Evolutionary conservation across 306 rosid species (phyloP).

Genomic region (Pyrus betulifolia): DNA sequence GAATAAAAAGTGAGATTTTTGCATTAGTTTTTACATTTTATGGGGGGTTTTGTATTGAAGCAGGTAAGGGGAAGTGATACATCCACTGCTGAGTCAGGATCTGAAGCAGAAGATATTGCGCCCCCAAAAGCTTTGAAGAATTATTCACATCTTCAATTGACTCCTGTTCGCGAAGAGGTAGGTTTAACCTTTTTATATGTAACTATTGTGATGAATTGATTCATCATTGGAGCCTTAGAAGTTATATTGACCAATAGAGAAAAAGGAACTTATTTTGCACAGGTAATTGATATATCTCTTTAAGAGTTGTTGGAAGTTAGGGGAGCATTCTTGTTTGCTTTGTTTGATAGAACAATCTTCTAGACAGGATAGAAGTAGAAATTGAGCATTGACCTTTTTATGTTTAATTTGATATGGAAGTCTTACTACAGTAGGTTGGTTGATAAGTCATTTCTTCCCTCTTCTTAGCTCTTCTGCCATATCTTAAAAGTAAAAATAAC

Average conservation of each 20-base stretch:
- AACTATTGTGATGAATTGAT: neutral
- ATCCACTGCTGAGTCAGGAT: conserved; percentile 97
- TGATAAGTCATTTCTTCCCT: neutral
- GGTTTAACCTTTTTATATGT: conserved; percentile 29
- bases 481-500: neutral
- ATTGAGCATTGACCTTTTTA: neutral
- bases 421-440: neutral
- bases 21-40: neutral
- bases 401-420: neutral
- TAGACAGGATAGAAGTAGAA: neutral
- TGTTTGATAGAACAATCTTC: neutral
- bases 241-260: neutral
- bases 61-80: conserved; percentile 92
- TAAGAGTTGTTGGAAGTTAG: neutral
- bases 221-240: neutral
- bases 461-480: neutral
- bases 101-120: conserved; percentile 90
- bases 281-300: neutral
- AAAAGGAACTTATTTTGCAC: neutral
- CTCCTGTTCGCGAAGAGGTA: conserved; percentile 99
- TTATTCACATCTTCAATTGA: conserved; percentile 80
- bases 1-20: neutral
- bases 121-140: conserved; percentile 74
- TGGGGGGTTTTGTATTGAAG: conserved; percentile 11
- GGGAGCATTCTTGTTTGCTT: neutral